A percentile compares a stretch with the other conserved stretches of the same genome.
Conservation (phyloP, 2,329 filamentous ascomycete genomes). For the Fusarium ambrosium region DNA sequence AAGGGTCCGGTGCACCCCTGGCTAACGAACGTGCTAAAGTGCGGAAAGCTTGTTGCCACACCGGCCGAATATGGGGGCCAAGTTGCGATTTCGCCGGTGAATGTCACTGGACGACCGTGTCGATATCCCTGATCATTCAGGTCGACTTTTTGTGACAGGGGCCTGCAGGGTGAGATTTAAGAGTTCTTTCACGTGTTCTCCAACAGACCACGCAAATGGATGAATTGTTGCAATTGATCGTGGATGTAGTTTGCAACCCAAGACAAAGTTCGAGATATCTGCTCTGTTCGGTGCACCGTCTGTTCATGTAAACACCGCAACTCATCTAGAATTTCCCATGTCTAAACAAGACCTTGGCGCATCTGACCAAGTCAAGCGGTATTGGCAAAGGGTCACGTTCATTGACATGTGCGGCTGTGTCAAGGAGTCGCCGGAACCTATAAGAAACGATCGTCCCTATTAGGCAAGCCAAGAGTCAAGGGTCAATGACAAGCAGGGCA, state of each 20-base stretch:
- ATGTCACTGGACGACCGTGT: background rate
- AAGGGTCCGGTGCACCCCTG: constrained; percentile 4
- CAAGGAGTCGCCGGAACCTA: background rate
- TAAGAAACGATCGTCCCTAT: background rate
- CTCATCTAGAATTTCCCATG: too few species aligned
- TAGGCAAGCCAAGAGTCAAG: background rate
- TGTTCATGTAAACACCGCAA: background rate
- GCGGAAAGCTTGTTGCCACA: constrained; percentile 3
- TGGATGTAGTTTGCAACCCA: background rate
- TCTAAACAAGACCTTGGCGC: background rate
- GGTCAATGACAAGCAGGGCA: background rate
- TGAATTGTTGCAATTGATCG: background rate
- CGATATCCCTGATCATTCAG: background rate
- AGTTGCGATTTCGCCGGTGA: background rate
- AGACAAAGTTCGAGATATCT: background rate
- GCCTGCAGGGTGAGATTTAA: background rate
- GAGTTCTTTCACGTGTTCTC: background rate
- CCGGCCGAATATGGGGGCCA: background rate
- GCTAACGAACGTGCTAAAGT: constrained; percentile 1
- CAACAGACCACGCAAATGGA: too few species aligned
- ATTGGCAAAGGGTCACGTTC: background rate
- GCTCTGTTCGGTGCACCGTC: too few species aligned
- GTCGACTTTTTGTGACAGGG: background rate
- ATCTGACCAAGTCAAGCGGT: background rate
- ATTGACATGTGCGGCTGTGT: background rate